Evolutionary conservation across 495 filamentous ascomycete species (phyloP).

Genomic region (Xylaria curta): DNA sequence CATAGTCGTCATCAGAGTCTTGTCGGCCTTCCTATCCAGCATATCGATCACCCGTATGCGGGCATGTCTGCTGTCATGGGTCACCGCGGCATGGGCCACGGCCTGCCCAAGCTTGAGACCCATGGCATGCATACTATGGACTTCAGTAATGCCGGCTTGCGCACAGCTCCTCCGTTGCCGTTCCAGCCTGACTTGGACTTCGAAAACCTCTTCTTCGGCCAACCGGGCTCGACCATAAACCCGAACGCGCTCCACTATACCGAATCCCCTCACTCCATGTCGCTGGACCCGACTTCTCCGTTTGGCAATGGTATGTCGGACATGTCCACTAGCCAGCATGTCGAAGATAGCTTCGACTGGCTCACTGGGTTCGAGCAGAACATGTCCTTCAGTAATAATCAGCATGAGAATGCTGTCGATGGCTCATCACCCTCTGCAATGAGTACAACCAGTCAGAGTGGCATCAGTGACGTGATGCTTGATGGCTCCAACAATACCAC

Average conservation of each 20-base stretch:
- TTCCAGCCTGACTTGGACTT: conserved; percentile 78
- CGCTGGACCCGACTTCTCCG: conserved; percentile 75
- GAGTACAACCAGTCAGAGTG: conserved; percentile 89
- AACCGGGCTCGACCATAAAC: conserved; percentile 79
- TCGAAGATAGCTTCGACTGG: conserved; percentile 89
- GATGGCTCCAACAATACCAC: conserved; percentile 73
- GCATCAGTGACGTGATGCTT: conserved; percentile 90
- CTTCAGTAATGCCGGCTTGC: conserved; percentile 63
- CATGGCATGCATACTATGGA: conserved; percentile 62
- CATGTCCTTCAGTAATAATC: conserved; percentile 67
- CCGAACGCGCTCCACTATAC: conserved; percentile 94
- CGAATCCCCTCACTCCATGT: conserved; percentile 77
- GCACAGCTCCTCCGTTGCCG: conserved; percentile 79
- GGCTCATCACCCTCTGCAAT: conserved; percentile 95
- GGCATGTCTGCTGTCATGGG: conserved; percentile 74
- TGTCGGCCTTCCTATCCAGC: conserved; percentile 67
- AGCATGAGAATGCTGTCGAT: conserved; percentile 81
- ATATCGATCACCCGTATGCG: conserved; percentile 61
- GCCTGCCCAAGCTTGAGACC: conserved; percentile 85
- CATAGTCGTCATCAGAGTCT: conserved; percentile 72
- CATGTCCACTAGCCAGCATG: conserved; percentile 60
- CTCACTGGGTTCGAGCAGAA: conserved; percentile 80
- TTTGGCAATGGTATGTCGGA: conserved; percentile 71
- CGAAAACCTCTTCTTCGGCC: conserved; percentile 73
- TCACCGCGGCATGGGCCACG: conserved; percentile 67